Evolutionary conservation across 2,329 filamentous ascomycete species (phyloP).

Genomic region (Cadophora sp.): DNA sequence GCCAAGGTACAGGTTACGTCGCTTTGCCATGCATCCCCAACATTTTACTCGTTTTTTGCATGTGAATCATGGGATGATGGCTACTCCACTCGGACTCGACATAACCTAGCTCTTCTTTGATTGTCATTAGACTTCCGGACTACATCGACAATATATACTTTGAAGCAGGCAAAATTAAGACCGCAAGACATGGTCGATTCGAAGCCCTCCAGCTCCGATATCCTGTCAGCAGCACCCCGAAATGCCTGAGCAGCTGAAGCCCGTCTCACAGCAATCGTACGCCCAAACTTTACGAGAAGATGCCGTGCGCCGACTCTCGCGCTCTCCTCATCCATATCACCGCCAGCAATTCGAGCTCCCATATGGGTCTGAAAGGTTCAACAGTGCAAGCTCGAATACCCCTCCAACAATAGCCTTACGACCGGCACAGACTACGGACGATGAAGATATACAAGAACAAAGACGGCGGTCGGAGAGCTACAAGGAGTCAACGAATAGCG

Average conservation of each 20-base stretch:
- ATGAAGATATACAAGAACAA: slow-evolving; percentile 41
- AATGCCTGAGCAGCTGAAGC: slow-evolving; percentile 40
- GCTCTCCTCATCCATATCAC: slow-evolving; percentile 73
- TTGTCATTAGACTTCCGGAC: neutral
- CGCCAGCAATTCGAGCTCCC: slow-evolving; percentile 63
- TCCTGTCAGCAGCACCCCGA: slow-evolving; percentile 29
- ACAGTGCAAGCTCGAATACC: slow-evolving; percentile 28
- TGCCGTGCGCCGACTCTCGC: slow-evolving; percentile 43
- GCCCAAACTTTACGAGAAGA: slow-evolving; percentile 36
- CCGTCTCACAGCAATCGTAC: slow-evolving; percentile 31
- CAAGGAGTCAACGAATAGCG: slow-evolving; percentile 65
- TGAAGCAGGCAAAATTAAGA: neutral
- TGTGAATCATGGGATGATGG: slow-evolving; percentile 34
- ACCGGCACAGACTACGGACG: slow-evolving; percentile 41
- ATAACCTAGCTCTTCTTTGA: slow-evolving; percentile 3
- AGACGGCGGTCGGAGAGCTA: slow-evolving; percentile 33
- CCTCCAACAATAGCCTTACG: slow-evolving; percentile 37
- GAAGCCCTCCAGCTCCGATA: slow-evolving; percentile 29
- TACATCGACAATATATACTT: neutral
- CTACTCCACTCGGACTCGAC: slow-evolving; percentile 24
- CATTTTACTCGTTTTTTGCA: slow-evolving; percentile 28
- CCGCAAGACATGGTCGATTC: slow-evolving; percentile 35
- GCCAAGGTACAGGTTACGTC: slow-evolving; percentile 20
- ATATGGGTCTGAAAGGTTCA: slow-evolving; percentile 53
- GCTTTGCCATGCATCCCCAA: slow-evolving; percentile 25